Percentiles rank a stretch among this genome's conserved stretches.
Conservation (phyloP, 192 early-diverging fungal genomes). For the Geranomyces michiganensis region DNA sequence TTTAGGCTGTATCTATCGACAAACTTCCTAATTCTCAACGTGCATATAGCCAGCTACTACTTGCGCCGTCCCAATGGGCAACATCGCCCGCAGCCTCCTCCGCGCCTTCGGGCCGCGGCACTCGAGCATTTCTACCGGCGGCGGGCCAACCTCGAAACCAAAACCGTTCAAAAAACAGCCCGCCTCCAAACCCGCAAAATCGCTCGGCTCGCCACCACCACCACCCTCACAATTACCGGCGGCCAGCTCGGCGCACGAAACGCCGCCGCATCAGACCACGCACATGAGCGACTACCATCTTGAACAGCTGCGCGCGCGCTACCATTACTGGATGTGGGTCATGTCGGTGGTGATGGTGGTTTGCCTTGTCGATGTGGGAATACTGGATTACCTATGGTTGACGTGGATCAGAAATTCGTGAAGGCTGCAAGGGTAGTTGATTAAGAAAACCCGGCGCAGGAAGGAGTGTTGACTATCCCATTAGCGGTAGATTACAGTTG, state of each 20-base stretch:
- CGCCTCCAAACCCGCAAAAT: neutral
- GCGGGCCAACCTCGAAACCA: neutral
- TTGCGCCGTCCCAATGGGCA: too few relatives aligned
- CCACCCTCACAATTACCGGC: neutral
- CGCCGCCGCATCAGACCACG: neutral
- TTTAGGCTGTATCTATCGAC: too few relatives aligned
- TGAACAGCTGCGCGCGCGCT: neutral
- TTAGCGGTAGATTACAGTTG: too few relatives aligned
- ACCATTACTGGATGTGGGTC: neutral
- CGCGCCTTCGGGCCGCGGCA: constrained; percentile 5
- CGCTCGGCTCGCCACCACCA: neutral
- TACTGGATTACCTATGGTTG: constrained; percentile 15
- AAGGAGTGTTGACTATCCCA: too few relatives aligned
- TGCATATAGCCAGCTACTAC: too few relatives aligned
- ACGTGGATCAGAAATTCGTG: constrained; percentile 5
- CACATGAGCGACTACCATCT: constrained; percentile 19
- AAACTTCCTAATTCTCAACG: too few relatives aligned
- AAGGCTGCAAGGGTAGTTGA: neutral
- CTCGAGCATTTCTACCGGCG: neutral
- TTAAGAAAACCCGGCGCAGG: too few relatives aligned
- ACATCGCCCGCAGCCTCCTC: neutral
- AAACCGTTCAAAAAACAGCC: neutral
- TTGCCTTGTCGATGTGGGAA: constrained; percentile 16
- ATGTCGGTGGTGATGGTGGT: constrained; percentile 9
- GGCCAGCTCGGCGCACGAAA: too few relatives aligned